Base-by-base conservation (phyloP, 805 yeast species). In the Barnettozyma salicaria region DNA sequence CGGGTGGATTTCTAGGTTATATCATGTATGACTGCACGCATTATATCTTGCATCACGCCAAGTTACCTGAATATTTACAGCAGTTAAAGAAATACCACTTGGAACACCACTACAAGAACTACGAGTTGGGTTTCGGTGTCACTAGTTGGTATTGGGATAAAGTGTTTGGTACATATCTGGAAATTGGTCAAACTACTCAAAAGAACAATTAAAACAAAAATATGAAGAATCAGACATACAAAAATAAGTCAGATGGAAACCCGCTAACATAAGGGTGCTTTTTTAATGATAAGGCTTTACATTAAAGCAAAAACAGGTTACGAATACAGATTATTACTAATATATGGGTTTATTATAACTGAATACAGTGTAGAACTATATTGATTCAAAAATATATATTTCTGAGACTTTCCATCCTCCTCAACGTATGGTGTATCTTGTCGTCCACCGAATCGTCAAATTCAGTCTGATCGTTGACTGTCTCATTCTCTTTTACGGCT, bases 81-180 rank as follows among this genome's bases (percentile, higher is more conserved):
- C 78, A 74, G 21, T 67, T 87, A 55, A 92, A 92, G 63, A 85
- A 83, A 34, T 80, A 87, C 58, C 99, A 92, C 61, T 72, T 92
- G 63, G 97, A 90, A 60, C 99, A 92, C 63, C 99, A 92, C 59
- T 92, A 92, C 70, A 89, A 90, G 68, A 90, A 92, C 64, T 92
- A 86, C 62, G 95, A 94, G 63, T 66, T 89, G 50, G 99, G 97
- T 1, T 92, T 89, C 51, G 99, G 99, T 49, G 97, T 92, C 45
- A 87, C 97, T 21, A 74, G 88, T 44, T 78, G 76, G 64, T 86
- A 86, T 63, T 92, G 98, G 98, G 98, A 92, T 61, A 72, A 64
- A 19, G 85, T 92, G 9, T 92, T 92, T 59, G 85, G 83, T 41
- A 90, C 97, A 27, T 80, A 78, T 47, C 67, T 87, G 52, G 70